Evolutionary conservation across 2,329 filamentous ascomycete genomes (phyloP).

Genomic region (Pseudogymnoascus sp.): DNA sequence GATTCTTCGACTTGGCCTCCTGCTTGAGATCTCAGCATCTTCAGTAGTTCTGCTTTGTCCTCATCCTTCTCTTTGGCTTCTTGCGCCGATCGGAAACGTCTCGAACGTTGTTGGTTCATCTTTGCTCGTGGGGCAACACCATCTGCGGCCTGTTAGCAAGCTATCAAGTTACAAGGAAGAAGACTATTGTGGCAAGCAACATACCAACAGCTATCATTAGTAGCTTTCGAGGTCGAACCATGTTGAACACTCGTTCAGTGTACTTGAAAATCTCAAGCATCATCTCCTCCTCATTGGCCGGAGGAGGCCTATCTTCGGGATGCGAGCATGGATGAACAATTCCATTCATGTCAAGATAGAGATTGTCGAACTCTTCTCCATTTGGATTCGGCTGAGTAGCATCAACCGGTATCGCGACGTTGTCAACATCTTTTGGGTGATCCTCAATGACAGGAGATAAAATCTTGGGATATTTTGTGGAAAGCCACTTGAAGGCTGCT

Average conservation of each 20-base stretch:
- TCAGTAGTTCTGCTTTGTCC: conserved; percentile 81
- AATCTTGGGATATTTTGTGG: conserved; percentile 95
- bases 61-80: conserved; percentile 92
- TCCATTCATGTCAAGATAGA: conserved; percentile 99
- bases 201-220: conserved; percentile 94
- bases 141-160: conserved; percentile 45
- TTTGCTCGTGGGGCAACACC: conserved; percentile 96
- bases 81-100: conserved; percentile 88
- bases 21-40: conserved; percentile 74
- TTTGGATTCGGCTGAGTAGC: conserved; percentile 84
- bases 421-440: conserved; percentile 73
- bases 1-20: conserved; percentile 56
- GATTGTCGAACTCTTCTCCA: conserved; percentile 94
- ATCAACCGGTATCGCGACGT: conserved; percentile 76
- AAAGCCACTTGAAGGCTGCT: conserved; percentile 78
- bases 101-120: conserved; percentile 98
- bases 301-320: conserved; percentile 85
- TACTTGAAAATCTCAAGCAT: conserved; percentile 98
- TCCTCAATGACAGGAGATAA: conserved; percentile 88
- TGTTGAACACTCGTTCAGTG: conserved; percentile 97
- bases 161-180: background rate
- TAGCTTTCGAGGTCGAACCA: conserved; percentile 92
- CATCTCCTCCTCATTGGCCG: conserved; percentile 96
- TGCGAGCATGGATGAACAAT: conserved; percentile 99
- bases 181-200: conserved; percentile 26